Percentiles rank a stretch among this genome's conserved stretches.
Evolutionary conservation across 352 stramenopile species (phyloP).

Genomic region (Pythium apleroticum): DNA sequence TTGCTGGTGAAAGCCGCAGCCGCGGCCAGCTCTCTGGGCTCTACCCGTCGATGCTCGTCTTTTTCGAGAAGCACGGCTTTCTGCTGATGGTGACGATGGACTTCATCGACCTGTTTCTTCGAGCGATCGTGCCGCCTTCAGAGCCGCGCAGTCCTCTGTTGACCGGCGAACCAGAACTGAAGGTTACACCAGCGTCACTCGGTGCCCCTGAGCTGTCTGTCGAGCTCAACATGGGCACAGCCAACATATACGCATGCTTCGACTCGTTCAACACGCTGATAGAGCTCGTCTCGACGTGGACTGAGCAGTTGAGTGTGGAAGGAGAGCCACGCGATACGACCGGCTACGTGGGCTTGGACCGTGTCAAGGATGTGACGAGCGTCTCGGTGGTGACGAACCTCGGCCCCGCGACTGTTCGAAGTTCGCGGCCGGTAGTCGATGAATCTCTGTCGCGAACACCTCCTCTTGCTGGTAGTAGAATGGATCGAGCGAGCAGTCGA

Average conservation of each 20-base stretch:
- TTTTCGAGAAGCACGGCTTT: conserved; percentile 80
- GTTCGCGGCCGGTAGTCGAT: conserved; percentile 16
- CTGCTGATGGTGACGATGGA: conserved; percentile 86
- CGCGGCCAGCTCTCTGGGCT: conserved; percentile 27
- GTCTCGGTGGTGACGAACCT: conserved; percentile 77
- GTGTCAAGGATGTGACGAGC: conserved; percentile 49
- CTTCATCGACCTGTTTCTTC: conserved; percentile 82
- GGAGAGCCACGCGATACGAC: conserved; percentile 61
- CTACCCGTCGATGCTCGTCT: conserved; percentile 77
- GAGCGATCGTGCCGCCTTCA: conserved; percentile 49
- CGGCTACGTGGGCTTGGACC: conserved; percentile 77
- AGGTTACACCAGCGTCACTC: conserved; percentile 38
- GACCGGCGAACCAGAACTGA: conserved; percentile 13
- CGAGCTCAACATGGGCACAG: conserved; percentile 79
- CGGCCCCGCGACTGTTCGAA: conserved; percentile 24
- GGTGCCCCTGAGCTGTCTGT: conserved; percentile 71
- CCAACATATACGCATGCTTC: conserved; percentile 89
- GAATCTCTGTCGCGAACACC: conserved; percentile 18
- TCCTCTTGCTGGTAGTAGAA: conserved; percentile 13
- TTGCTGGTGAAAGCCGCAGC: conserved; percentile 34
- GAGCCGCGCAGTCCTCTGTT: conserved; percentile 4
- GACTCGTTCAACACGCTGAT: conserved; percentile 89
- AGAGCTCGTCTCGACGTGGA: conserved; percentile 67
- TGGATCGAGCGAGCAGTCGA: conserved; percentile 4
- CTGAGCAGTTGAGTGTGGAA: conserved; percentile 66